phyloP scores from a whole-genome alignment of 2,329 filamentous ascomycete genomes.

The Dryadomyces quercivorus region DNA sequence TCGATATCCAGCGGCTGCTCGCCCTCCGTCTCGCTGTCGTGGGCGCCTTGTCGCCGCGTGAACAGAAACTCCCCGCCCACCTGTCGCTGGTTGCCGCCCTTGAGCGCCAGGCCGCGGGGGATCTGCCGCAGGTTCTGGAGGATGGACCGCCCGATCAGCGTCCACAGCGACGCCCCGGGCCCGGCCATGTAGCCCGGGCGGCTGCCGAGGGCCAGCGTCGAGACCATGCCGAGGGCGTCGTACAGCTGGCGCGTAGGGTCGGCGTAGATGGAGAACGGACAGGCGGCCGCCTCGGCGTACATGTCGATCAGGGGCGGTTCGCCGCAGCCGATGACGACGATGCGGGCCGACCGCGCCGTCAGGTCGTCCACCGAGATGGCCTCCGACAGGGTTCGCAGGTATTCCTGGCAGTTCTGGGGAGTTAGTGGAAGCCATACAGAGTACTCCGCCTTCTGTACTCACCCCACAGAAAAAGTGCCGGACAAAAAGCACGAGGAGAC shows the following conservation, averaged over 20 bases:
- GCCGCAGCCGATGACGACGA: constrained; percentile 63
- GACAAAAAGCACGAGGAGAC: constrained; percentile 61
- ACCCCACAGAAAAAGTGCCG: constrained; percentile 74
- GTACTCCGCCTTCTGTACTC: too few relatives aligned
- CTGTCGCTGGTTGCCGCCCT: constrained; percentile 54
- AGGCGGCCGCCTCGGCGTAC: constrained; percentile 51
- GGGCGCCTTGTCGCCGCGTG: constrained; percentile 29
- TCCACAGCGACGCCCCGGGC: constrained; percentile 27
- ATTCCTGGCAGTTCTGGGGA: constrained; percentile 61
- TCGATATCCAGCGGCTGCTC: constrained; percentile 12
- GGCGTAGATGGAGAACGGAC: constrained; percentile 64
- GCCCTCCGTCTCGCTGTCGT: neutral
- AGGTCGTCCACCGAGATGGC: constrained; percentile 41
- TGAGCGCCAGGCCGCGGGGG: constrained; percentile 43
- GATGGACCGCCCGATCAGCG: constrained; percentile 37
- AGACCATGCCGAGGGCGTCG: constrained; percentile 54
- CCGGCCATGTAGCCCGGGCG: constrained; percentile 53
- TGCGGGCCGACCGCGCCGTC: constrained; percentile 34
- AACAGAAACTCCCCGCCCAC: constrained; percentile 74
- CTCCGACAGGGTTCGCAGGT: constrained; percentile 49
- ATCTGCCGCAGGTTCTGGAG: constrained; percentile 48
- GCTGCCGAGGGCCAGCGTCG: constrained; percentile 45
- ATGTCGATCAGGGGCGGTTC: constrained; percentile 53
- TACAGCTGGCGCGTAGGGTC: constrained; percentile 59
- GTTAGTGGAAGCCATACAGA: too few relatives aligned